Conservation (phyloP, 208 protist species). For the Leishmania arabica region DNA sequence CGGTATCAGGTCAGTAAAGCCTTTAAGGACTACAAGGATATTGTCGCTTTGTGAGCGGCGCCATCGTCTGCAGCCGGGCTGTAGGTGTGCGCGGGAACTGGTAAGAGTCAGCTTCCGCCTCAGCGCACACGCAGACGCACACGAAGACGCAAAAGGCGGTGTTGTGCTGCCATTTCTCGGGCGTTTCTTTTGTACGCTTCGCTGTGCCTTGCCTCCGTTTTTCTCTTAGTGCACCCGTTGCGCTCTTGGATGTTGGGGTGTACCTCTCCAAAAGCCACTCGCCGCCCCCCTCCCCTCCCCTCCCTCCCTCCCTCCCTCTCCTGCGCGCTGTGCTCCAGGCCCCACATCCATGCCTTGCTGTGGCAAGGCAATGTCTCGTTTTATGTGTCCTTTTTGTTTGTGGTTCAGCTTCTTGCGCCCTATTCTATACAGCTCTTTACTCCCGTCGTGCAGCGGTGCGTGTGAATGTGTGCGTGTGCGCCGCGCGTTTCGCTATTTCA, state of each 20-base stretch:
- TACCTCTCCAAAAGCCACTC: background rate
- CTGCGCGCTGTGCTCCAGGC: background rate
- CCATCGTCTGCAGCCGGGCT: background rate
- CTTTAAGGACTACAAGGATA: constrained; percentile 42
- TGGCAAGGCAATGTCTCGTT: background rate
- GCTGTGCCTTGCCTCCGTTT: background rate
- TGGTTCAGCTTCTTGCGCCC: background rate
- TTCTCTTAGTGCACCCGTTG: background rate
- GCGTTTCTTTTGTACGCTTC: background rate
- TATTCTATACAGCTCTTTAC: background rate
- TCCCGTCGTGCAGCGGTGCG: background rate
- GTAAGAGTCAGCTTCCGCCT: background rate
- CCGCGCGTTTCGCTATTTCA: background rate
- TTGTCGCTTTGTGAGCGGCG: background rate
- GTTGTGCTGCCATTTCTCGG: background rate
- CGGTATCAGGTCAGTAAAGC: constrained; percentile 81
- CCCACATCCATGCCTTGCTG: background rate
- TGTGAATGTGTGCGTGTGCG: background rate
- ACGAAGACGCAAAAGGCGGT: background rate
- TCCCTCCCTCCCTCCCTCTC: background rate
- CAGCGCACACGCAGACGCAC: background rate
- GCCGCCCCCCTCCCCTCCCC: background rate
- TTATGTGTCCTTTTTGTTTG: background rate
- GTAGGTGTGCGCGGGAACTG: background rate
- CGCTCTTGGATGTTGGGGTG: background rate